Base-by-base conservation (phyloP, 73 alveolate genomes). In the Durusdinium trenchii region DNA sequence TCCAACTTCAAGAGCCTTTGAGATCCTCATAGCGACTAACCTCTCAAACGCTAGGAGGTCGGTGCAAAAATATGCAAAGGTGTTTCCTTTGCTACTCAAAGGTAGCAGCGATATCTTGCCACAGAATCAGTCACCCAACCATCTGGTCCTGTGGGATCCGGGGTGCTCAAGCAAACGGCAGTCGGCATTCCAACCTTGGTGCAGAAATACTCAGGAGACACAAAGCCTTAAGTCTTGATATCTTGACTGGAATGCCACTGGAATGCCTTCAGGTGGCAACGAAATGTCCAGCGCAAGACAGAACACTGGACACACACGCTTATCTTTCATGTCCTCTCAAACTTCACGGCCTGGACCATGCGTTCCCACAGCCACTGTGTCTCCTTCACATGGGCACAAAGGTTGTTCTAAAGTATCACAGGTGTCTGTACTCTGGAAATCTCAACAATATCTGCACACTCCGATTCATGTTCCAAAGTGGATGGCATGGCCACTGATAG, bases 321-420 rank as follows among this genome's bases (percentile, higher is more conserved):
- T 32, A 64, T 26, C 42, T 28, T 32, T 23, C 42, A 32, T 32
- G 52, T 10, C 23, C 52, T 36, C n/a, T 40, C 30, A 36, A 75
- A n/a, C 52, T 30, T 75, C 16, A 14, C 50, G 12, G 78, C 98
- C 98, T 91, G 98, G 40, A 91, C 98, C 98, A 91, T 91, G 75
- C 98, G 81, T 76, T 46, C 89, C 98, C 98, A 91, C 3, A 91
- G 98, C 98, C 98, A 91, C 67, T 91, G 89, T 7, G 98, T 69
- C 87, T 91, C 98, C 98, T 91, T n/a, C n/a, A n/a, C n/a, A n/a
- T n/a, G n/a, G n/a, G n/a, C n/a, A n/a, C n/a, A n/a, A n/a, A n/a
- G n/a, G n/a, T n/a, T n/a, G n/a, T n/a, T n/a, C n/a, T n/a, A n/a
- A n/a, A n/a, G n/a, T n/a, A n/a, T n/a, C n/a, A n/a, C n/a, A n/a